These are phyloP conservation scores for Bipolaris gigantea DNA, from an alignment of 2,329 filamentous ascomycete species.

Conservation along the genomic window DNA sequence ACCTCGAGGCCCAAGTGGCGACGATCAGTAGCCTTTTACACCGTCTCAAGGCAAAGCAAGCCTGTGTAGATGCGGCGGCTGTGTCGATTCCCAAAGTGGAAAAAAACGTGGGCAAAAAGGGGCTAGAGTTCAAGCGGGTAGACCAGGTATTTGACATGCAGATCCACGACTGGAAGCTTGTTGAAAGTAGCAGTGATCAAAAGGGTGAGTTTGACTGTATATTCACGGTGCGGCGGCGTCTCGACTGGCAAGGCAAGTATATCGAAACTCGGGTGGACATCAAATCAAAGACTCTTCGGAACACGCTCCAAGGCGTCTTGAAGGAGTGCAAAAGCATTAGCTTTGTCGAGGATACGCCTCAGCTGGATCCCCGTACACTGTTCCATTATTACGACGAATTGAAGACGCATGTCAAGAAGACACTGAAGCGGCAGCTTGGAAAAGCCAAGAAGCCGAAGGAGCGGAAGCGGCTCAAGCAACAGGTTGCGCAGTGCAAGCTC, in stretches of 20 bases:
- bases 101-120: conserved; percentile 39
- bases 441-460: conserved; percentile 65
- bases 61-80: conserved; percentile 7
- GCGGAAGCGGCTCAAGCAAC: conserved; percentile 59
- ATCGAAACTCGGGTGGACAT: conserved; percentile 76
- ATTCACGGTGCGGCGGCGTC: conserved; percentile 80
- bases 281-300: conserved; percentile 77
- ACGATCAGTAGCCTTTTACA: conserved; percentile 18
- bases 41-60: conserved; percentile 22
- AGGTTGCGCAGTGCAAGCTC: conserved; percentile 69
- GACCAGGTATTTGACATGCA: conserved; percentile 61
- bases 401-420: conserved; percentile 61
- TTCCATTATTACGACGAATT: conserved; percentile 75
- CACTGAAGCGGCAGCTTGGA: conserved; percentile 62
- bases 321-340: conserved; percentile 77
- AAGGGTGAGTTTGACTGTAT: conserved; percentile 71
- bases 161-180: conserved; percentile 62
- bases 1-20: conserved; percentile 17
- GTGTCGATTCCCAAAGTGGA: conserved; percentile 16
- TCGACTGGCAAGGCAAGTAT: conserved; percentile 84
- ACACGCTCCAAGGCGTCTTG: conserved; percentile 71
- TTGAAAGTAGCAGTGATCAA: conserved; percentile 66
- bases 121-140: conserved; percentile 68
- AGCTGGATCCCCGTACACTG: conserved; percentile 54
- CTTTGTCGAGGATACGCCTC: conserved; percentile 77